Percentiles rank a stretch among this genome's conserved stretches.
Conservation (phyloP, 495 filamentous ascomycete genomes). For the Podospora fimiseda region DNA sequence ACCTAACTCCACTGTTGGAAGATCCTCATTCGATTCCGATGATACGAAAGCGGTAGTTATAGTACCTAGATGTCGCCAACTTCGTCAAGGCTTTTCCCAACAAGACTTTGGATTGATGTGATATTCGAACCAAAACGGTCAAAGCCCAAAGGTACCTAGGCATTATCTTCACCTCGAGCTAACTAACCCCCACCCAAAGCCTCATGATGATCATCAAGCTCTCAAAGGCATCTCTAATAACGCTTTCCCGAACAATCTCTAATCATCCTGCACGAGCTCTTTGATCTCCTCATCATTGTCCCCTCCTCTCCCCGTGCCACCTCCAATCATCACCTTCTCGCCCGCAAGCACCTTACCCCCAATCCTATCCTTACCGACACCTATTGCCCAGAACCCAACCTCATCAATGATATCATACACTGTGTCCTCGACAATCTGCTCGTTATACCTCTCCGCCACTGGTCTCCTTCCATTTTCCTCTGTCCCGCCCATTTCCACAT, state of each 20-base stretch:
- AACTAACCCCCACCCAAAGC: too few species aligned
- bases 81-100: too few species aligned
- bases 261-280: conserved; percentile 60
- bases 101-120: too few species aligned
- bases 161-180: too few species aligned
- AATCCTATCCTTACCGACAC: conserved; percentile 46
- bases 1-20: too few species aligned
- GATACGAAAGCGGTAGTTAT: too few species aligned
- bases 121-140: too few species aligned
- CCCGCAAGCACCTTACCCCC: conserved; percentile 30
- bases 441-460: conserved; percentile 75
- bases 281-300: conserved; percentile 45
- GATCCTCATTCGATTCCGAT: too few species aligned
- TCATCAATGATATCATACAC: conserved; percentile 90
- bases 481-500: conserved; percentile 48
- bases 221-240: too few species aligned
- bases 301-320: conserved; percentile 8
- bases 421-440: conserved; percentile 93
- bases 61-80: too few species aligned
- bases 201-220: too few species aligned
- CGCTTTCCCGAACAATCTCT: conserved; percentile 6
- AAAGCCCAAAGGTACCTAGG: too few species aligned
- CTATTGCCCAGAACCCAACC: conserved; percentile 70
- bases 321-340: conserved; percentile 31
- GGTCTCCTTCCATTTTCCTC: conserved; percentile 32